Percentiles rank a stretch among this genome's conserved stretches.
Evolutionary conservation across 1,139 yeast genomes (phyloP).

Genomic region (Hanseniaspora sp.): DNA sequence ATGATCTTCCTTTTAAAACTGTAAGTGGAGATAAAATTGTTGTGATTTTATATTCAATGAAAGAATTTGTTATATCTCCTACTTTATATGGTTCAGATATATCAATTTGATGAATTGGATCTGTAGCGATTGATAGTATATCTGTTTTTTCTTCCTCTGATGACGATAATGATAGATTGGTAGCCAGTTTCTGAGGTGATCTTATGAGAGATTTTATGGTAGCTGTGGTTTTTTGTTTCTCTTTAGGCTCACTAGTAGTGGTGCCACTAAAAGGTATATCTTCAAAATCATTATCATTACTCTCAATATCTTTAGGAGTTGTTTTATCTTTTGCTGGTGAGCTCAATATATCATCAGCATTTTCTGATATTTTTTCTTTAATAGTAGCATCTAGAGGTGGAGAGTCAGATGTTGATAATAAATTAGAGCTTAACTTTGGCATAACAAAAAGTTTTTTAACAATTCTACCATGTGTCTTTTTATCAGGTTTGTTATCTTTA

Average conservation of each 20-base stretch:
- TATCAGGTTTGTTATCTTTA: background rate
- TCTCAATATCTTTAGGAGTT: background rate
- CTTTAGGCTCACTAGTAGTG: background rate
- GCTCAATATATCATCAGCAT: background rate
- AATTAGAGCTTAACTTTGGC: background rate
- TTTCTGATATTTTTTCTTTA: too few species aligned
- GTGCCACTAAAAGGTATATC: background rate
- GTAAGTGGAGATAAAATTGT: conserved; percentile 40
- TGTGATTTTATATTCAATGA: conserved; percentile 72
- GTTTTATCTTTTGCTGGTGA: background rate
- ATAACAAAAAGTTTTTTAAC: background rate
- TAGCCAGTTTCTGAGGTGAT: too few species aligned
- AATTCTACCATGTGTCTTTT: background rate
- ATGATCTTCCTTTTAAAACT: conserved; percentile 29
- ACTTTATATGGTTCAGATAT: conserved; percentile 90
- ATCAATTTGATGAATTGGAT: conserved; percentile 35
- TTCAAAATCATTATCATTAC: background rate
- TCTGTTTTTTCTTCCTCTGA: conserved; percentile 10
- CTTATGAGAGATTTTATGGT: too few species aligned
- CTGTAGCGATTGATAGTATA: conserved; percentile 20
- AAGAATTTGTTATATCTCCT: conserved; percentile 81
- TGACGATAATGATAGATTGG: too few species aligned
- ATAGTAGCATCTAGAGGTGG: background rate
- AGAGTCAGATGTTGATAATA: background rate
- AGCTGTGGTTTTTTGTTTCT: background rate